Evolutionary conservation across 2,329 filamentous ascomycete genomes (phyloP), one percentile per base, ranked within the genome.

Genomic region (Ambrosiella beaveri): DNA sequence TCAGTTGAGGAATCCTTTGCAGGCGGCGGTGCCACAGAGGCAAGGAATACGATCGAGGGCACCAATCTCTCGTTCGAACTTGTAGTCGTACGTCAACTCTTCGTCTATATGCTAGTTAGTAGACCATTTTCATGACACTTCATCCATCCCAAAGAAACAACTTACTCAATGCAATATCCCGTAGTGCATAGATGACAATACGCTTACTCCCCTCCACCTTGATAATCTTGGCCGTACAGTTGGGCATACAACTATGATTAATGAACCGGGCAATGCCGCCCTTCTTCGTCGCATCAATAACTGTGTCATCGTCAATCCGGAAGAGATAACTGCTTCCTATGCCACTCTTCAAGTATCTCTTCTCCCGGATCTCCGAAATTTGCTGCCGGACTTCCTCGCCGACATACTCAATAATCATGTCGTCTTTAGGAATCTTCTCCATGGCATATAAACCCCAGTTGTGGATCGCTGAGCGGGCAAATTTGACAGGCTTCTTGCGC

Each of bases 401-500:
- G 9, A 98, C 93, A 68, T 98, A 98, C 72, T 98, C 93, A 67
- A 98, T 98, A 68, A 98, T 98, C 89, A 98, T 96, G 71, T 98
- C 93, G 69, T 95, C 94, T 68, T 91, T 89, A 61, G 86, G 81
- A 63, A 98, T 98, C 67, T 95, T 93, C 71, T 98, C 93, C 76
- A 96, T 91, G 2, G 93, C 90, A 67, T 98, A 98, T 36, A 98
- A 74, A 36, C 93, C 93, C 93, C 93, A 98, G 66, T 96, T 97
- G 72, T 98, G 93, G 65, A 98, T 98, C 51, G 93, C 93, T 56
- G 93, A 98, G 50, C 93, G 82, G 59, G 91, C 93, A 71, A 98
- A 98, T 68, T 94, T 93, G 69, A 98, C 93, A 1, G 91, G 90
- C 76, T 98, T 98, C 81, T 97, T 98, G 62, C 93, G 86, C 73